Percentiles rank a stretch among this genome's conserved stretches.
Evolutionary conservation across 352 stramenopile genomes (phyloP).

Genomic region (Phytophthora europaea): DNA sequence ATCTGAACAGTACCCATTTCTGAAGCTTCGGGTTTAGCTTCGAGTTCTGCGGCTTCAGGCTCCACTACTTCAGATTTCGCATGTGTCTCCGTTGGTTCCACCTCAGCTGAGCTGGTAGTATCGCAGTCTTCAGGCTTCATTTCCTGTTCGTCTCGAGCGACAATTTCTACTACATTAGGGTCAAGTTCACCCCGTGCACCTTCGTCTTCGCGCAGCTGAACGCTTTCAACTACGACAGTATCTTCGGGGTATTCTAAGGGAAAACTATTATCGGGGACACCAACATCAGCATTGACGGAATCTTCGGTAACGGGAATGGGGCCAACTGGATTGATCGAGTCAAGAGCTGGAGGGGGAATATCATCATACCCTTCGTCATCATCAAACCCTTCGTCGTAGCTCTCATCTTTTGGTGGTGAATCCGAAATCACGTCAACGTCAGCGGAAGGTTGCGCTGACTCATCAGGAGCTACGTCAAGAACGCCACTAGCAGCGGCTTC

Average conservation of each 20-base stretch:
- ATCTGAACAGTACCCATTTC: not conserved
- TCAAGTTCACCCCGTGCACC: not conserved
- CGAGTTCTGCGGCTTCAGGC: not conserved
- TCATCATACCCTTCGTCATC: slow-evolving; percentile 45
- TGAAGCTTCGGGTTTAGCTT: not conserved
- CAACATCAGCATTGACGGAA: not conserved
- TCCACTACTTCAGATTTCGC: not conserved
- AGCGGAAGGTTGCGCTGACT: not conserved
- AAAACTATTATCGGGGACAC: slow-evolving; percentile 2
- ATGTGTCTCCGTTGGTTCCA: not conserved
- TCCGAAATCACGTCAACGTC: not conserved
- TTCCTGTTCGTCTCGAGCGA: not conserved
- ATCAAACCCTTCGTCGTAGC: slow-evolving; percentile 45
- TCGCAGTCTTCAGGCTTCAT: slow-evolving; percentile 5
- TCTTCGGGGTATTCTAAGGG: not conserved
- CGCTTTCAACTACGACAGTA: not conserved
- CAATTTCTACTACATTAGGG: not conserved
- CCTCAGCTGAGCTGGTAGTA: not conserved
- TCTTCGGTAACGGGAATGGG: not conserved
- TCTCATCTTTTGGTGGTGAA: slow-evolving; percentile 18
- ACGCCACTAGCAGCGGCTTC: not conserved
- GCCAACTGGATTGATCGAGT: slow-evolving; percentile 4
- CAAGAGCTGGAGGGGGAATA: not conserved
- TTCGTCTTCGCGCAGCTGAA: slow-evolving; percentile 7
- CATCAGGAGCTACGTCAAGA: not conserved